A percentile compares a stretch with the other conserved stretches of the same genome.
These are phyloP conservation scores for Penicillium decumbens DNA, from an alignment of 2,329 filamentous ascomycete genomes.

Conservation along the genomic window DNA sequence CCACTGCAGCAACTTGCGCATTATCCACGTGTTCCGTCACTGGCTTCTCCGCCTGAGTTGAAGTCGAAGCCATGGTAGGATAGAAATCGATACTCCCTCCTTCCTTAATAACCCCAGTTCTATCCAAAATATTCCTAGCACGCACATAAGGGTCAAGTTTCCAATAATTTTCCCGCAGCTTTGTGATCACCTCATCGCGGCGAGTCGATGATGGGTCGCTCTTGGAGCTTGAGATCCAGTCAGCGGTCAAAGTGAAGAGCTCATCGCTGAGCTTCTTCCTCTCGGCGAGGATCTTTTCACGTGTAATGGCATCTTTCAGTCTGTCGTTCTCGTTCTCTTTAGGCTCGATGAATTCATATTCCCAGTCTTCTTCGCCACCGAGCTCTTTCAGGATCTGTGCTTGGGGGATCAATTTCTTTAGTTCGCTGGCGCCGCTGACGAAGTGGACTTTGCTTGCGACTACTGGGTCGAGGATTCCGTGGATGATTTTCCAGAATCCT, in stretches of 20 bases:
- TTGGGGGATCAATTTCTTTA: constrained; percentile 11
- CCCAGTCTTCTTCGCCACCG: constrained; percentile 14
- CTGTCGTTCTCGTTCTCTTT: constrained; percentile 8
- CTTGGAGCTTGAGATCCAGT: constrained; percentile 6
- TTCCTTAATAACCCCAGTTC: constrained; percentile 16
- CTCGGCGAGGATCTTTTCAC: constrained; percentile 4
- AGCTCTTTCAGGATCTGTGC: constrained; percentile 15
- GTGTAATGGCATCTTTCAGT: constrained; percentile 4
- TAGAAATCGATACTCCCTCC: constrained; percentile 17
- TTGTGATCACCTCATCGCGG: constrained; percentile 8
- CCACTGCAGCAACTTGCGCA: background rate
- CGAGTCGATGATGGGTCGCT: background rate
- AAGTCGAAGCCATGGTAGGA: background rate
- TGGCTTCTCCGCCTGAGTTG: background rate
- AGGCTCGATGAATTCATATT: constrained; percentile 13
- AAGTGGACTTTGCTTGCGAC: constrained; percentile 14
- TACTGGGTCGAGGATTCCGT: constrained; percentile 10
- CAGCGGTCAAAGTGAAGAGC: constrained; percentile 10
- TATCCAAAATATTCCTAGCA: constrained; percentile 11
- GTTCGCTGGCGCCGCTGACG: constrained; percentile 11
- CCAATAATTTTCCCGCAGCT: constrained; percentile 14
- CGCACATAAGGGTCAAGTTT: constrained; percentile 16
- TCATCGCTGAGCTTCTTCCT: constrained; percentile 10
- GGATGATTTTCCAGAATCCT: constrained; percentile 19
- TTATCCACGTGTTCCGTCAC: background rate